These are phyloP conservation scores for Pseudocohnilembus persalinus DNA, from an alignment of 169 alveolate species.

Conservation along the genomic window DNA sequence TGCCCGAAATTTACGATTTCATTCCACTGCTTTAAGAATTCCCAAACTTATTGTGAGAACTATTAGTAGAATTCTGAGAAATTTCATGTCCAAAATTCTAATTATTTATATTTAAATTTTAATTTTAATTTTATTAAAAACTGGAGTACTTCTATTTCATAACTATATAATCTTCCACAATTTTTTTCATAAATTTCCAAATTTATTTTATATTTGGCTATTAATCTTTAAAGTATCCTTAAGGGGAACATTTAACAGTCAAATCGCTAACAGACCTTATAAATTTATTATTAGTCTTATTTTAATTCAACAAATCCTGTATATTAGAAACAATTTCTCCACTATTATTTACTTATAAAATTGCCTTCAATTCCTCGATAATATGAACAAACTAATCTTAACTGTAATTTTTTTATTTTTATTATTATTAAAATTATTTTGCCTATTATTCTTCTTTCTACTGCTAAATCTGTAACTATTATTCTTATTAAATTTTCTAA, in stretches of 20 bases:
- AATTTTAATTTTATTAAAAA: no score
- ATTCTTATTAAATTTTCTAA: neutral
- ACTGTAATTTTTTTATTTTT: no score
- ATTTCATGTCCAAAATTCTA: no score
- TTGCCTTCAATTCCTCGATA: neutral
- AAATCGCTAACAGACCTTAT: constrained; percentile 16
- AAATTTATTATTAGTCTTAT: constrained; percentile 32
- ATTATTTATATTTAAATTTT: no score
- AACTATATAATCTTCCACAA: constrained; percentile 9
- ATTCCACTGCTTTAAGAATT: no score
- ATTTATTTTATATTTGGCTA: constrained; percentile 23
- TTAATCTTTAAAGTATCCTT: constrained; percentile 4
- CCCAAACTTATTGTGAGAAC: no score
- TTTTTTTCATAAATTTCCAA: constrained; percentile 28
- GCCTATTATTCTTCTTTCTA: neutral
- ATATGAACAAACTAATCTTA: neutral
- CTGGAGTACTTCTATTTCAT: no score
- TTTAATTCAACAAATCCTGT: neutral
- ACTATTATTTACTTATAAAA: neutral
- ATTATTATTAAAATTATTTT: no score
- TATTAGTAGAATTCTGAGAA: no score
- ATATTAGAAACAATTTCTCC: neutral
- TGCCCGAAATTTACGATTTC: neutral
- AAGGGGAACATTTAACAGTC: constrained; percentile 24
- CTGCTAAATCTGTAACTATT: neutral